A percentile compares a stretch with the other conserved stretches of the same genome.
phyloP scores from a whole-genome alignment of 495 filamentous ascomycete genomes.

The Penicillium tannophilum region DNA sequence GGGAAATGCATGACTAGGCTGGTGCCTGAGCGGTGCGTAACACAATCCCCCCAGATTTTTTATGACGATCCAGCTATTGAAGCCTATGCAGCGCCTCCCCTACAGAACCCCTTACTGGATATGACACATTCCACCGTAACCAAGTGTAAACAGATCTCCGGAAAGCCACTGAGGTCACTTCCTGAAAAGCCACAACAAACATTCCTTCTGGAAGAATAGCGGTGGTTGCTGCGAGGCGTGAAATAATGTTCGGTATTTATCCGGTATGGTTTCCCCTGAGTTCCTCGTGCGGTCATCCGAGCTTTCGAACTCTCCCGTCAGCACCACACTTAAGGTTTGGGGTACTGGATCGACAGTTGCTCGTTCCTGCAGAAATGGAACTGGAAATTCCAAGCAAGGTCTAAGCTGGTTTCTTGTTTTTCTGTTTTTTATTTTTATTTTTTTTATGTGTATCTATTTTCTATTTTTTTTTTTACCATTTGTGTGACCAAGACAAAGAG shows the following conservation, averaged over 20 bases:
- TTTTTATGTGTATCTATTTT: background rate
- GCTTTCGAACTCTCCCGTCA: background rate
- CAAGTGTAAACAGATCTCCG: conserved; percentile 9
- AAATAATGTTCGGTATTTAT: background rate
- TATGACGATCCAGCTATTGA: conserved; percentile 1
- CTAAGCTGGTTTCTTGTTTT: background rate
- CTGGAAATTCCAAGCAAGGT: background rate
- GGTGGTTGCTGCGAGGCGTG: conserved; percentile 7
- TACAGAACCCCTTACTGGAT: background rate
- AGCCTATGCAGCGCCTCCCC: background rate
- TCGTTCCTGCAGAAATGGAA: conserved; percentile 7
- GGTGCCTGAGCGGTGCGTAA: background rate
- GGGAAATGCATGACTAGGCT: background rate
- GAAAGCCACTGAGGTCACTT: background rate
- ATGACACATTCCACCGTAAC: conserved; percentile 12
- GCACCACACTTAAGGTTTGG: conserved; percentile 2
- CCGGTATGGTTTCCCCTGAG: background rate
- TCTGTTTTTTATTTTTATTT: background rate
- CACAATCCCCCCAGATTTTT: background rate
- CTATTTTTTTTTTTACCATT: background rate
- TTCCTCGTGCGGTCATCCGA: background rate
- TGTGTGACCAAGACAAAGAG: background rate
- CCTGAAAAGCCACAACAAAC: background rate
- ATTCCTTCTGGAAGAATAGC: conserved; percentile 12
- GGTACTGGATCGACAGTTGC: conserved; percentile 10